Evolutionary conservation across 768 basidiomycete genomes (phyloP).

Genomic region (Boletus bicolor): DNA sequence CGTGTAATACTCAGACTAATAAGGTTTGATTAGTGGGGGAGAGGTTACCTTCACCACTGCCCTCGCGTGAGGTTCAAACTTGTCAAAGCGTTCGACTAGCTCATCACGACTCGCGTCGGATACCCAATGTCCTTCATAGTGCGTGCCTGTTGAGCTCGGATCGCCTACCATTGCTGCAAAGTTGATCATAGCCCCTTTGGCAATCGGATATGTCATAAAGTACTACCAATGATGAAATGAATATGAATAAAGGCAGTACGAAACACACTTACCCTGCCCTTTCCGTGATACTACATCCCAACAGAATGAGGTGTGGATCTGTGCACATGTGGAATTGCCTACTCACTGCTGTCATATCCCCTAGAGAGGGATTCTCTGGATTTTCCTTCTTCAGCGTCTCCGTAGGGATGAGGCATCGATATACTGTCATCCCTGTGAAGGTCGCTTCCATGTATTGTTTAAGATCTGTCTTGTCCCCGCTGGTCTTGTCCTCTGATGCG

Average conservation of each 20-base stretch:
- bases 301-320: constrained; percentile 6
- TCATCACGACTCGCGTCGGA: constrained; percentile 31
- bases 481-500: constrained; percentile 1
- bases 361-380: constrained; percentile 9
- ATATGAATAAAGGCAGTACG: neutral
- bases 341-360: constrained; percentile 20
- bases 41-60: constrained; percentile 27
- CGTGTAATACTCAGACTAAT: neutral
- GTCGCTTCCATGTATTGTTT: constrained; percentile 25
- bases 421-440: constrained; percentile 42
- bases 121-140: constrained; percentile 32
- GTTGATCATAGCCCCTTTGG: constrained; percentile 35
- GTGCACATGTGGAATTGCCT: too few relatives aligned
- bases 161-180: constrained; percentile 32
- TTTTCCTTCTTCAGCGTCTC: constrained; percentile 28
- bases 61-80: constrained; percentile 37
- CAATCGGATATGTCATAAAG: constrained; percentile 39
- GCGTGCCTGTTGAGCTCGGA: constrained; percentile 26
- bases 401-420: constrained; percentile 37
- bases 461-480: neutral
- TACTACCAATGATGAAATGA: constrained; percentile 27
- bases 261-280: constrained; percentile 1
- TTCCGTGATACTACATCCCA: constrained; percentile 12
- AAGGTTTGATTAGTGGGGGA: neutral
- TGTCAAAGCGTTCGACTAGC: constrained; percentile 25